phyloP scores from a whole-genome alignment of 2,329 filamentous ascomycete genomes.

The Sporothrix brunneoviolacea region DNA sequence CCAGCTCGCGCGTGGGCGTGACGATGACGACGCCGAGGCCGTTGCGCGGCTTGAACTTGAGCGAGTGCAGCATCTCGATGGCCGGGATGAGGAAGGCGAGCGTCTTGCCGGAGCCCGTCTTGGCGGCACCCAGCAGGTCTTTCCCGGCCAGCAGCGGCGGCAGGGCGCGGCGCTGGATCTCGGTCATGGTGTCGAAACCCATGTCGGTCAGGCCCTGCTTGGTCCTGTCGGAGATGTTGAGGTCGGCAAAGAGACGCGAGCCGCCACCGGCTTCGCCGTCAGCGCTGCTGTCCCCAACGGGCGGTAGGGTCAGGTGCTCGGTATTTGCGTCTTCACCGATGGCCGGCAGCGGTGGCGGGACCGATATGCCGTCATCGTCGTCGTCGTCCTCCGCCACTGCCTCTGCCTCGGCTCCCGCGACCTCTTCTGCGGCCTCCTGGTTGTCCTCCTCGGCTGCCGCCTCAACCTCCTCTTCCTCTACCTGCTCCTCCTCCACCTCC shows the following conservation, averaged over 20 bases:
- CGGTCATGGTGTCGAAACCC: conserved; percentile 93
- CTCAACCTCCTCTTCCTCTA: conserved; percentile 6
- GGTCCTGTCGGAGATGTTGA: conserved; percentile 82
- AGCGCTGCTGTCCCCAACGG: conserved; percentile 54
- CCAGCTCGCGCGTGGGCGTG: conserved; percentile 87
- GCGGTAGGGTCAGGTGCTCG: conserved; percentile 42
- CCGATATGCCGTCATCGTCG: conserved; percentile 26
- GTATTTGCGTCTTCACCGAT: conserved; percentile 29
- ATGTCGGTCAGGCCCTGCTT: conserved; percentile 83
- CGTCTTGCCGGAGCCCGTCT: conserved; percentile 88
- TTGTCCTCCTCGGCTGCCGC: background rate
- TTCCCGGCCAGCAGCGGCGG: conserved; percentile 78
- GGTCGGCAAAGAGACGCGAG: conserved; percentile 60
- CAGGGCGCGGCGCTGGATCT: conserved; percentile 83
- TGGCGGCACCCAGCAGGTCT: conserved; percentile 90
- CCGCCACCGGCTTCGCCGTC: conserved; percentile 27
- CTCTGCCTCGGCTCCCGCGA: conserved; percentile 5
- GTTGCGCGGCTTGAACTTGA: conserved; percentile 92
- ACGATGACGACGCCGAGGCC: conserved; percentile 89
- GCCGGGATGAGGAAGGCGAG: conserved; percentile 90
- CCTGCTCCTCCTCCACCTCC: background rate
- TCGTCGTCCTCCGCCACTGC: conserved; percentile 21
- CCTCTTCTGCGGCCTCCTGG: background rate
- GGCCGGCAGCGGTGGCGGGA: background rate
- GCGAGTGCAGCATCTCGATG: conserved; percentile 81